phyloP scores from a whole-genome alignment of 106 monocot genomes.

The Acorus calamus region DNA sequence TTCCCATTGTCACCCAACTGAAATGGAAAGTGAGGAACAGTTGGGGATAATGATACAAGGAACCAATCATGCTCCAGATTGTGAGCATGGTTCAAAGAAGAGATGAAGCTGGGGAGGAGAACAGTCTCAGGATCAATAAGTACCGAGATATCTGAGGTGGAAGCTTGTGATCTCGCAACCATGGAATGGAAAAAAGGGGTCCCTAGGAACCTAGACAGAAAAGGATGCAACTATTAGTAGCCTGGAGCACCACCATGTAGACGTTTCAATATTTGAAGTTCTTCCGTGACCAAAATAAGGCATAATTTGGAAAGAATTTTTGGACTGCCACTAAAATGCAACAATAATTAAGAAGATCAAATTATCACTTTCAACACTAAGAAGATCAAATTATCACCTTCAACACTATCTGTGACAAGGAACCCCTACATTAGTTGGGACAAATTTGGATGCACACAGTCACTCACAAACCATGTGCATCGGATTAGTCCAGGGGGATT shows the following conservation, averaged over 20 bases:
- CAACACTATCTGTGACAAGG: no score
- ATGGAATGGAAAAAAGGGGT: constrained; percentile 91
- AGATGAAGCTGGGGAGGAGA: constrained; percentile 55
- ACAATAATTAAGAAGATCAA: no score
- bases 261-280: background rate
- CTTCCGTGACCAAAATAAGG: background rate
- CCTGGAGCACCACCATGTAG: background rate
- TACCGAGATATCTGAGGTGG: constrained; percentile 57
- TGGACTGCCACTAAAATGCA: no score
- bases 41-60: constrained; percentile 41
- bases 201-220: constrained; percentile 59
- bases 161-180: constrained; percentile 60
- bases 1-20: constrained; percentile 32
- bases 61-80: constrained; percentile 70
- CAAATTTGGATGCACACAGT: no score
- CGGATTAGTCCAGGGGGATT: no score
- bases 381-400: no score
- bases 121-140: constrained; percentile 75
- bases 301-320: background rate
- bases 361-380: no score
- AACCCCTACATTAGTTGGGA: no score
- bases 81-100: constrained; percentile 31
- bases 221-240: background rate
- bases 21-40: constrained; percentile 42
- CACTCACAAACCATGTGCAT: no score